Conservation (phyloP, 2,329 filamentous ascomycete genomes). For the Colletotrichum plurivorum region DNA sequence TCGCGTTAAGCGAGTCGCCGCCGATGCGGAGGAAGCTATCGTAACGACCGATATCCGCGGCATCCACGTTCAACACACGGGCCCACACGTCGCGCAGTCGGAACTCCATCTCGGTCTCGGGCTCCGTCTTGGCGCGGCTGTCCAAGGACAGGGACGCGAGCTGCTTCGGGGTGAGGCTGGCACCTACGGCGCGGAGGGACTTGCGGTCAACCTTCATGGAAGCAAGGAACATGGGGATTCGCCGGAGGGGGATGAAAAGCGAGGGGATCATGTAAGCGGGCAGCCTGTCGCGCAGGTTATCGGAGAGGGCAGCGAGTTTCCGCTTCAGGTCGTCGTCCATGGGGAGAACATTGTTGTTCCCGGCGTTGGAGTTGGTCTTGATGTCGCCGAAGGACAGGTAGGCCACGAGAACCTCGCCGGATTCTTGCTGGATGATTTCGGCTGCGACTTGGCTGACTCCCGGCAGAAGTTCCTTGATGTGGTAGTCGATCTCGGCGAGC, state of each 20-base stretch:
- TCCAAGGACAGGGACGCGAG: not conserved
- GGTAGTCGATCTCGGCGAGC: slow-evolving; percentile 46
- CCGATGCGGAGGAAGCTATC: slow-evolving; percentile 69
- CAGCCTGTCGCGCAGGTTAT: not conserved
- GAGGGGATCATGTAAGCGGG: not conserved
- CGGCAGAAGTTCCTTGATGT: not conserved
- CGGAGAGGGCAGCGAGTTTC: not conserved
- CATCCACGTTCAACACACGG: not conserved
- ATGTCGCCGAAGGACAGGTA: not conserved
- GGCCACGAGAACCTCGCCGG: slow-evolving; percentile 1
- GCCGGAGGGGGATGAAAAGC: not conserved
- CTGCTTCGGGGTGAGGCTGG: not conserved
- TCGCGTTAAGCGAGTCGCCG: slow-evolving; percentile 45
- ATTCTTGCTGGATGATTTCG: slow-evolving; percentile 1
- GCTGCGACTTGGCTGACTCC: not conserved
- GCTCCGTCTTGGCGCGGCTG: slow-evolving; percentile 1
- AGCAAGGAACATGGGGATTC: not conserved
- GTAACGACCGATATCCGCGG: slow-evolving; percentile 49
- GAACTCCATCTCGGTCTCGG: slow-evolving; percentile 5
- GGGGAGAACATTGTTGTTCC: not conserved
- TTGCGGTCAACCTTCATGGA: too few relatives aligned
- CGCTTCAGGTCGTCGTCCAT: not conserved
- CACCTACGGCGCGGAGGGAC: too few relatives aligned
- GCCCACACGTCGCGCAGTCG: not conserved
- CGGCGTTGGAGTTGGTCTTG: too few relatives aligned